Evolutionary conservation across 2,329 filamentous ascomycete genomes (phyloP), one percentile per base, ranked within the genome.

Genomic region (Pseudopithomyces maydicus): DNA sequence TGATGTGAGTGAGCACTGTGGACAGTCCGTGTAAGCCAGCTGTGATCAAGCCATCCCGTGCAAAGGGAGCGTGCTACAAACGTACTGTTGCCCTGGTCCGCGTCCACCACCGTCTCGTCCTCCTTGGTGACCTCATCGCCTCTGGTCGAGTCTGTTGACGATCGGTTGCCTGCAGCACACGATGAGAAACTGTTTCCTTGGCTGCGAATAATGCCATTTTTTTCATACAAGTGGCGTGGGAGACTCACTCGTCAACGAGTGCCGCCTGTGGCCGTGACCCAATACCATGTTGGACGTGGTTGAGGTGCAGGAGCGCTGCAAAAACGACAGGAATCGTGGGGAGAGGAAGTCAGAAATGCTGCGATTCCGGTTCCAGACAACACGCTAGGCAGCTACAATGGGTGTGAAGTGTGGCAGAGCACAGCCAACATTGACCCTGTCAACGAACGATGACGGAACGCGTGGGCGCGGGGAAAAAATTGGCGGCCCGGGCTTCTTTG

Each of bases 51-150:
- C 10, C 26, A 38, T 32, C 20, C 6, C 44, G 51, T 32, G 35
- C n/a, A 6, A 11, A 10, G 49, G 39, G 22, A 38, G 12, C 15
- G 23, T 29, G 19, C 17, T 15, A 10, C 26, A 54, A 52, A 71
- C 88, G 76, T 79, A 96, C 92, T 90, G 84, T 94, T 97, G 79
- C 93, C 92, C 83, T 98, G 92, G 54, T 97, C 93, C 58, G 91
- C 86, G 79, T 96, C 92, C 70, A 97, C 88, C 59, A 94, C 85
- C 55, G 87, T 88, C 72, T 92, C 92, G 70, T 96, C 91, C 61
- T 82, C 80, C 49, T 75, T 77, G 55, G 73, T 78, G 51, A 68
- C 73, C 33, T 76, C 73, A 65, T 77, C 75, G 62, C 73, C 72
- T 52, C 74, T 65, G 41, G 71, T 67, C 45, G 75, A 77, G 60